These are phyloP conservation scores for Apiospora aurea DNA, from an alignment of 2,329 filamentous ascomycete genomes.

Conservation along the genomic window DNA sequence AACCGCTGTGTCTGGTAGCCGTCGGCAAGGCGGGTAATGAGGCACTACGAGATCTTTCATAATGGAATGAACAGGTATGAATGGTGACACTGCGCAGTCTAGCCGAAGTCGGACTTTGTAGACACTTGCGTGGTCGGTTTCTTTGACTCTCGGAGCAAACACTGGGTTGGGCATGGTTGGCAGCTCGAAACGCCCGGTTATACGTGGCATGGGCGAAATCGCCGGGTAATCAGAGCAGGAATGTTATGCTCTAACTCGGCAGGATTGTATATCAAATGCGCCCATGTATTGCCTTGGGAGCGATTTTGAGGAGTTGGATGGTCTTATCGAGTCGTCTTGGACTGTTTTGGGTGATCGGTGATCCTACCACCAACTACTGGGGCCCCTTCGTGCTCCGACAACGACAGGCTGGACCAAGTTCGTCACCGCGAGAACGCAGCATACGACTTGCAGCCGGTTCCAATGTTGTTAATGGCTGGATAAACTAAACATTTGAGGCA, in stretches of 20 bases:
- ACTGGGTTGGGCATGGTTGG: not conserved
- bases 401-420: not conserved
- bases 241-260: not conserved
- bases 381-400: not conserved
- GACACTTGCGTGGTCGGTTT: not conserved
- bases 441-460: not conserved
- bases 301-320: not conserved
- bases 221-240: not conserved
- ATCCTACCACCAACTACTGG: slow-evolving; percentile 8
- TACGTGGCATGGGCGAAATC: not conserved
- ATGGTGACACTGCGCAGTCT: no score
- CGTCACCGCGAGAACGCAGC: not conserved
- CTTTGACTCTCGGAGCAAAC: not conserved
- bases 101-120: not conserved
- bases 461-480: not conserved
- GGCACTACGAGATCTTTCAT: not conserved
- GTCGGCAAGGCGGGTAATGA: not conserved
- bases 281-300: not conserved
- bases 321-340: not conserved
- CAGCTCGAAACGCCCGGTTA: not conserved
- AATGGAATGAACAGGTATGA: not conserved
- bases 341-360: not conserved
- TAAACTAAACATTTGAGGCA: not conserved
- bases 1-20: not conserved
- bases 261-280: not conserved